Conservation (phyloP, 2,329 filamentous ascomycete genomes). For the Metarhizium sp. region DNA sequence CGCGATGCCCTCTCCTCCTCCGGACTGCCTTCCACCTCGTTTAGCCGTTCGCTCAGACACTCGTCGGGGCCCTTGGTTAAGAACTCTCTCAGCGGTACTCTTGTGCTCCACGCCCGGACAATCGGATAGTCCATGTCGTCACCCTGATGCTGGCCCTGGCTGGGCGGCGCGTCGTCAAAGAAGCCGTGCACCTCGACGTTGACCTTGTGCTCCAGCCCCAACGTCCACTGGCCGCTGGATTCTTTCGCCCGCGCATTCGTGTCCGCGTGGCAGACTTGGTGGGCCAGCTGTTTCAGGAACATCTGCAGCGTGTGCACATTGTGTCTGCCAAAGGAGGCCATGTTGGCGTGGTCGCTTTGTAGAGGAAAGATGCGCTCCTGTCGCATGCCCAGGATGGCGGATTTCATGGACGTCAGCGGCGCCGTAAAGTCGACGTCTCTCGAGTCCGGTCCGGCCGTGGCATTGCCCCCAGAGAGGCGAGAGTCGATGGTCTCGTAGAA, state of each 20-base stretch:
- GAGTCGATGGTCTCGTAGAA: conserved; percentile 56
- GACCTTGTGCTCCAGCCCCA: conserved; percentile 43
- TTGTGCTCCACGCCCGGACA: conserved; percentile 41
- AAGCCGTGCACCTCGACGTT: conserved; percentile 49
- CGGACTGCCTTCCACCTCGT: conserved; percentile 23
- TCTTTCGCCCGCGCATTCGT: conserved; percentile 14
- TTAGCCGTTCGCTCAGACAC: conserved; percentile 45
- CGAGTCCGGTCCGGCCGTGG: conserved; percentile 4
- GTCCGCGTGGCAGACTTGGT: conserved; percentile 24
- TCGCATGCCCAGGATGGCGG: conserved; percentile 39
- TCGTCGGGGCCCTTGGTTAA: conserved; percentile 43
- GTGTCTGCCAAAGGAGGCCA: conserved; percentile 42
- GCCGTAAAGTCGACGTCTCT: conserved; percentile 47
- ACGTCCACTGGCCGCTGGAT: conserved; percentile 27
- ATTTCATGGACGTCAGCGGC: conserved; percentile 49
- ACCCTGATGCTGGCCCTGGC: not conserved
- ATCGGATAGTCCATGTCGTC: conserved; percentile 11
- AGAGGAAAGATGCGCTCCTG: conserved; percentile 43
- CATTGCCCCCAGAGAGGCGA: conserved; percentile 34
- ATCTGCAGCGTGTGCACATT: conserved; percentile 38
- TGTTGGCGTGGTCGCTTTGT: conserved; percentile 45
- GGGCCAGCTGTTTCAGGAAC: conserved; percentile 25
- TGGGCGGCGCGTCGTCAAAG: conserved; percentile 38
- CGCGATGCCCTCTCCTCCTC: conserved; percentile 21
- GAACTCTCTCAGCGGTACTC: conserved; percentile 43